Base-by-base conservation (phyloP, 306 rosid genomes). In the Hippophae tibetana region DNA sequence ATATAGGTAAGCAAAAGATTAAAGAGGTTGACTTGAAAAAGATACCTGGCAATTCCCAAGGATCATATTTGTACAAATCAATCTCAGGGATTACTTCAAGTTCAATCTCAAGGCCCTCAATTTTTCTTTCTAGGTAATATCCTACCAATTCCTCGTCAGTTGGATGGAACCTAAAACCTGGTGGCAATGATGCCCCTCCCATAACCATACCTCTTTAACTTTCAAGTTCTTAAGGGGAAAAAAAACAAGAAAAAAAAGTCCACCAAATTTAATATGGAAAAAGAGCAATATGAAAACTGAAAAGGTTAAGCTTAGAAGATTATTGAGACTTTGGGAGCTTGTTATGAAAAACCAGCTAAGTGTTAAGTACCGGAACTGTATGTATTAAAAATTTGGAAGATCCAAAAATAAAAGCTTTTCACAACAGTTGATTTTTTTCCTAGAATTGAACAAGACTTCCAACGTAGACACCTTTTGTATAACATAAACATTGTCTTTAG, bases 31-130 rank as follows among this genome's bases (percentile, higher is more conserved):
- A 52, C 13, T 13, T 53, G 64, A 40, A 61, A 65, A 8, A 52
- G 69, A 58, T 79, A 86, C 95, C 97, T 40, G 97, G 97, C 66
- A 89, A 78, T 64, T 89, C 97, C 97, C 97, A 89, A 0, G 97
- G 97, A 53, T 89, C 97, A 47, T 80, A 86, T 65, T 86, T 89
- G 82, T 89, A 86, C 76, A 89, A 81, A 65, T 89, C 95, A 68
- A 89, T 74, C 8, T 78, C 94, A 0, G 93, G 97, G 47, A 89
- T 84, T 41, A 89, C 95, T 75, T 89, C 97, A 47, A 89, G 95
- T 74, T 89, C 97, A 61, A 89, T 82, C 68, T 83, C 72, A 38
- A 84, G 94, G 11, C 90, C 85, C 44, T 84, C 83, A 31, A 86
- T 83, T 64, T 89, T 89, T 61, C 97, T 86, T 60, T 74, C 75